A percentile compares a stretch with the other conserved stretches of the same genome.
These are phyloP conservation scores for Trametes cinnabarina DNA, from an alignment of 768 basidiomycete species.

Conservation along the genomic window DNA sequence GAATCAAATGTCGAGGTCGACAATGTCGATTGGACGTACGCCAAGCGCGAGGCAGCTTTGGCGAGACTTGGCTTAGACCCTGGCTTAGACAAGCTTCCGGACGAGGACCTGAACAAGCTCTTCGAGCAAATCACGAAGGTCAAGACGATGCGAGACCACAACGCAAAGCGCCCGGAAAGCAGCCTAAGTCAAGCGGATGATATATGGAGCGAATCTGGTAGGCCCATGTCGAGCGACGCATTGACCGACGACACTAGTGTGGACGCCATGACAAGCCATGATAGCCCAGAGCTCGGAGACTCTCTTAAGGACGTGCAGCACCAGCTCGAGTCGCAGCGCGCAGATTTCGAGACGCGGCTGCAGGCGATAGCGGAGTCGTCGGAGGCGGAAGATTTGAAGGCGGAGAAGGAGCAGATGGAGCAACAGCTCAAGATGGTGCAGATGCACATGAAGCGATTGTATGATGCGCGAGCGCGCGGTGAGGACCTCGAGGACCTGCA, in stretches of 20 bases:
- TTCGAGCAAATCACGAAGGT: constrained; percentile 94
- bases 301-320: constrained; percentile 69
- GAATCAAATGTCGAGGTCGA: constrained; percentile 63
- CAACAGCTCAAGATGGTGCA: constrained; percentile 80
- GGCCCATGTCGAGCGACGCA: constrained; percentile 73
- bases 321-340: constrained; percentile 54
- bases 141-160: constrained; percentile 81
- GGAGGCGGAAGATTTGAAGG: constrained; percentile 83
- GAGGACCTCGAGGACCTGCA: constrained; percentile 63
- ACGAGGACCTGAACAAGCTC: constrained; percentile 91
- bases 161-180: constrained; percentile 81
- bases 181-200: constrained; percentile 85
- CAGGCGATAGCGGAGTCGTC: constrained; percentile 62
- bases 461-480: constrained; percentile 75
- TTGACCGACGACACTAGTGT: constrained; percentile 88
- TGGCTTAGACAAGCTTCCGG: constrained; percentile 86
- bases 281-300: constrained; percentile 65
- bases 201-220: constrained; percentile 85
- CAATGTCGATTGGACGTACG: constrained; percentile 97
- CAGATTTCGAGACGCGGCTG: constrained; percentile 58
- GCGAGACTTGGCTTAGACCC: constrained; percentile 86
- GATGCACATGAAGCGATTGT: constrained; percentile 76
- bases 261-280: constrained; percentile 56
- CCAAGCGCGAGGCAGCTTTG: constrained; percentile 90
- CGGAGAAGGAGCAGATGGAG: constrained; percentile 92